Base-by-base conservation (phyloP, 176 grass and related monocot genomes). In the Avena sativa region DNA sequence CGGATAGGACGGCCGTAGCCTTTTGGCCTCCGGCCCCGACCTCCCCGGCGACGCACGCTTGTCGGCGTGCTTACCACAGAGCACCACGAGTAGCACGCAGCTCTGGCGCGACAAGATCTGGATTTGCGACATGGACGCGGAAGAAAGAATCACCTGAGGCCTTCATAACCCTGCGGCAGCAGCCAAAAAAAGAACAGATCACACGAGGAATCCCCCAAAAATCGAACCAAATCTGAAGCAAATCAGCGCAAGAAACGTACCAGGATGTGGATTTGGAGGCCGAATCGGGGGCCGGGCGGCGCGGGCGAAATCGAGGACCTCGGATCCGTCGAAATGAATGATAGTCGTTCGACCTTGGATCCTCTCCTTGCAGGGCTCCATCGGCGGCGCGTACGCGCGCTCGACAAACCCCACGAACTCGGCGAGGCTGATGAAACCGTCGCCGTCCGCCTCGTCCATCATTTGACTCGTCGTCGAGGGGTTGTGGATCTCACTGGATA, bases 51-150 rank as follows among this genome's bases (percentile, higher is more conserved):
- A 32, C 17, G 3, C 83, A 43, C 40, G 84, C 80, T 76, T 87
- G 3, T 96, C 88, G 0, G 85, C 89, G 79, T 91, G 88, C 84
- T 96, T 92, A 8, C 94, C 97, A 20, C 90, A 99, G 7, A 99
- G 87, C 69, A 99, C 97, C 2, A 90, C 92, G n/a, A 99, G 90
- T 16, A 99, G 94, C 71, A 77, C 92, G 78, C 94, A 98, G 89
- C 91, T 93, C 58, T 86, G 81, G 53, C 86, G 81, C 46, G 85
- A 89, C 78, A 91, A 92, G 79, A 86, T 91, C 80, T 94, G 94
- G 90, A 93, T 83, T 87, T 94, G 97, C 76, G 87, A 94, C 97
- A 99, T 99, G 59, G 53, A 71, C 26, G 63, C 21, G 59, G 71
- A 78, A 68, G 56, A 68, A 58, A 48, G 28, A 34, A 85, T 69